phyloP scores from a whole-genome alignment of 1,284 basidiomycete species.

The Sporisorium iseilematis-ciliati region DNA sequence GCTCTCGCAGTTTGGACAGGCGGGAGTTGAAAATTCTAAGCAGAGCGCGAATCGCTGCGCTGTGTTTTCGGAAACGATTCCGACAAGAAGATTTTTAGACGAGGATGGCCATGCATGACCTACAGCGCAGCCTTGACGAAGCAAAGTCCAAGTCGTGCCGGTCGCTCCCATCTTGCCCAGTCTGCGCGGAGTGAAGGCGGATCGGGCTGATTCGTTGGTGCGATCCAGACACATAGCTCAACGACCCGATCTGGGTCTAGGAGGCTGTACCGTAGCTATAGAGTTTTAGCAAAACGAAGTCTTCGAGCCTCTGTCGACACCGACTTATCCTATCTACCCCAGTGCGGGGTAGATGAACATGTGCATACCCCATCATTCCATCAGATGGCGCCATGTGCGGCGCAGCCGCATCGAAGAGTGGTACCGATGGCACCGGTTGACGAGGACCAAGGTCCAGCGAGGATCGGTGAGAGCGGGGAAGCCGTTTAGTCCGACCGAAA shows the following conservation, averaged over 20 bases:
- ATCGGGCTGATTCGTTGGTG: background rate
- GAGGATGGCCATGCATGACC: background rate
- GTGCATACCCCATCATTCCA: background rate
- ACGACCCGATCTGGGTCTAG: no score
- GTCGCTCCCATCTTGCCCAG: slow-evolving; percentile 2
- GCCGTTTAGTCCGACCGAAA: slow-evolving; percentile 20
- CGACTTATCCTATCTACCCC: slow-evolving; percentile 15
- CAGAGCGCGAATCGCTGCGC: background rate
- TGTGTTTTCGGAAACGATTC: slow-evolving; percentile 3
- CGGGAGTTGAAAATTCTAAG: slow-evolving; percentile 10
- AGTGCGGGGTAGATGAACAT: slow-evolving; percentile 15
- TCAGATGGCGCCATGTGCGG: slow-evolving; percentile 12
- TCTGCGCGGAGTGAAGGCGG: background rate
- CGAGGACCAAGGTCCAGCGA: background rate
- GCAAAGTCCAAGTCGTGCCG: slow-evolving; percentile 1
- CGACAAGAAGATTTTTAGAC: background rate
- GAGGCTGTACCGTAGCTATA: no score
- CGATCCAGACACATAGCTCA: background rate
- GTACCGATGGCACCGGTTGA: background rate
- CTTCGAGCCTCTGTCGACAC: background rate
- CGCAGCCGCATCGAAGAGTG: slow-evolving; percentile 4
- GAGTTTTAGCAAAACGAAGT: no score
- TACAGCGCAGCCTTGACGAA: background rate
- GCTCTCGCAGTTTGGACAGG: slow-evolving; percentile 20
- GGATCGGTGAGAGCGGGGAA: slow-evolving; percentile 10